phyloP scores from a whole-genome alignment of 768 basidiomycete genomes.

The Clitopilus hobsonii region DNA sequence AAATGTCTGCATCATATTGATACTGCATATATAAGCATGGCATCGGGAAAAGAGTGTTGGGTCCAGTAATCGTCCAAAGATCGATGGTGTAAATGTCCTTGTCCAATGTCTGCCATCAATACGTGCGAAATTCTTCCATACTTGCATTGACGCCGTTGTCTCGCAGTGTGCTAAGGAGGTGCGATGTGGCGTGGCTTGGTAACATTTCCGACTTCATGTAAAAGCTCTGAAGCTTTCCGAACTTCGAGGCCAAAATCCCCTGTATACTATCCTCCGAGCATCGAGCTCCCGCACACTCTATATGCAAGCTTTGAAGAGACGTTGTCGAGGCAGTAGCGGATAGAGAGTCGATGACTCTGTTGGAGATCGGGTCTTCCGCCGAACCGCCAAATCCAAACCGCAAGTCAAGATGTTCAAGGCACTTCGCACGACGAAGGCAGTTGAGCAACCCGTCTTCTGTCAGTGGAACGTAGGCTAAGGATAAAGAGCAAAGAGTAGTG shows the following conservation, averaged over 20 bases:
- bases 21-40: conserved; percentile 3
- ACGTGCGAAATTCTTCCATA: not conserved
- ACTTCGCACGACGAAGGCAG: conserved; percentile 24
- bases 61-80: too few species aligned
- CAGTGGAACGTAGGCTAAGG: conserved; percentile 34
- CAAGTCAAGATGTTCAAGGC: conserved; percentile 25
- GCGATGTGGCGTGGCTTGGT: not conserved
- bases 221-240: not conserved
- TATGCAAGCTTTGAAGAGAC: not conserved
- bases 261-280: not conserved
- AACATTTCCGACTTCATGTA: not conserved
- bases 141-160: not conserved
- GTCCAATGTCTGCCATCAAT: too few species aligned
- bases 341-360: conserved; percentile 22
- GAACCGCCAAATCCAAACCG: conserved; percentile 27
- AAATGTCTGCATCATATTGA: not conserved
- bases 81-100: too few species aligned
- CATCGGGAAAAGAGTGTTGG: too few species aligned
- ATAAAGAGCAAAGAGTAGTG: conserved; percentile 24
- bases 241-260: not conserved
- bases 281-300: not conserved
- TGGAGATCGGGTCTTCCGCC: conserved; percentile 31
- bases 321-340: too few species aligned
- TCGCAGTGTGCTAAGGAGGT: not conserved
- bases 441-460: conserved; percentile 25